Conservation (phyloP, 306 rosid species). For the Vigna nakashimae region DNA sequence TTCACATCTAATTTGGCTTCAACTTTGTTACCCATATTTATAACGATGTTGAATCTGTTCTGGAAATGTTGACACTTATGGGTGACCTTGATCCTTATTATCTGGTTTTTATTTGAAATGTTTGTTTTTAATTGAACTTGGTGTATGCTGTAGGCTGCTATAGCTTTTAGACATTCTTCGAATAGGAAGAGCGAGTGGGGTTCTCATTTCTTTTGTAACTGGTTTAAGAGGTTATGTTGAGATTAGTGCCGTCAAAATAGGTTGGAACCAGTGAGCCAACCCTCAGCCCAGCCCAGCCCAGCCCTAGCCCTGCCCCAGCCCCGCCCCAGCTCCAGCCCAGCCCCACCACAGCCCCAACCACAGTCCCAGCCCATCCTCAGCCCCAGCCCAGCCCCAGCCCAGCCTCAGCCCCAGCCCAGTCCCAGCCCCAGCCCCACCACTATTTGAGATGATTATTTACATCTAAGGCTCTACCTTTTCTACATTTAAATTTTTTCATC, state of each 20-base stretch:
- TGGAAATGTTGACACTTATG: not conserved
- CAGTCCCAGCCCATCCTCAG: too few relatives aligned
- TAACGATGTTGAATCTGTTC: conserved; percentile 3
- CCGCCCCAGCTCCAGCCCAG: too few relatives aligned
- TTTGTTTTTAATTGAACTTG: conserved; percentile 5
- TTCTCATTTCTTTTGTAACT: conserved; percentile 6
- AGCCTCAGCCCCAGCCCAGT: too few relatives aligned
- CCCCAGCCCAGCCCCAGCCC: too few relatives aligned
- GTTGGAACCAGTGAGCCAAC: too few relatives aligned
- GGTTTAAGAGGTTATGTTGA: conserved; percentile 23
- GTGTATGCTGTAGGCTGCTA: not conserved
- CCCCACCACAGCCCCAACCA: too few relatives aligned
- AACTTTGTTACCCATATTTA: conserved; percentile 5
- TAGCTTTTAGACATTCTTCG: not conserved
- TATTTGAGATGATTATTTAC: too few relatives aligned
- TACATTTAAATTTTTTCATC: conserved; percentile 13
- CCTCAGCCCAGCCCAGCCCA: too few relatives aligned
- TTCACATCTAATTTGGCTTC: conserved; percentile 20
- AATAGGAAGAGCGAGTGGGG: not conserved
- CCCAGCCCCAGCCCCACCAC: too few relatives aligned
- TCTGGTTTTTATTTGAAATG: conserved; percentile 3
- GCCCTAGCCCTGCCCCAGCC: too few relatives aligned
- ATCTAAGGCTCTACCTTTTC: too few relatives aligned
- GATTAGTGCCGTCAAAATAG: not conserved
- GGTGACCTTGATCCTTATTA: not conserved